Evolutionary conservation across 2,329 filamentous ascomycete genomes (phyloP).

Genomic region (Alternaria consortialis): DNA sequence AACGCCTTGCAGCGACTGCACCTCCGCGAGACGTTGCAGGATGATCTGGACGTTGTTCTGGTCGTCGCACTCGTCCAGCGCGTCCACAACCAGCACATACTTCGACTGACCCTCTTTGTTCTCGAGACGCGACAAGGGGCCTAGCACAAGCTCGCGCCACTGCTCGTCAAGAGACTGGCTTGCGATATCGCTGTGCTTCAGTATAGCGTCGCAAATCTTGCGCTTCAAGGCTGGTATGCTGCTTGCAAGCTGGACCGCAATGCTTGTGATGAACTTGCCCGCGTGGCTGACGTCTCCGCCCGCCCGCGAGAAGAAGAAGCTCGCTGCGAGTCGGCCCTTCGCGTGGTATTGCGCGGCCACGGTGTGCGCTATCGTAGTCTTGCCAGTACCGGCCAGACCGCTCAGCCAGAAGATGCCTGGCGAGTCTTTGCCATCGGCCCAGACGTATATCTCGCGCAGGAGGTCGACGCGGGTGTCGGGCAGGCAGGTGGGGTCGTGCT

Average conservation of each 20-base stretch:
- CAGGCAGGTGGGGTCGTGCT: slow-evolving; percentile 33
- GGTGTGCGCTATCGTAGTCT: neutral
- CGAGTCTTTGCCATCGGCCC: too few relatives aligned
- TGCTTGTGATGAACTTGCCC: slow-evolving; percentile 22
- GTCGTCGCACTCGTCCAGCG: slow-evolving; percentile 43
- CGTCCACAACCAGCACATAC: too few relatives aligned
- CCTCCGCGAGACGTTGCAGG: slow-evolving; percentile 20
- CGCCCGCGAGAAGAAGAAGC: slow-evolving; percentile 34
- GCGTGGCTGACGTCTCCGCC: slow-evolving; percentile 22
- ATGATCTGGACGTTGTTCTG: slow-evolving; percentile 24
- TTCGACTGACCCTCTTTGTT: too few relatives aligned
- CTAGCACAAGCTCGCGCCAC: too few relatives aligned
- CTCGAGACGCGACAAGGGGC: too few relatives aligned
- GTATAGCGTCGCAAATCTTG: too few relatives aligned
- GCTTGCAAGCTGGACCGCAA: slow-evolving; percentile 22
- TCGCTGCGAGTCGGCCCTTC: slow-evolving; percentile 18
- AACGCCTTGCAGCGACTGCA: neutral
- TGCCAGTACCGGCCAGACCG: too few relatives aligned
- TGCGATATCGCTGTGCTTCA: too few relatives aligned
- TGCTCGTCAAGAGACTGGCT: too few relatives aligned
- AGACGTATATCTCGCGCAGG: neutral
- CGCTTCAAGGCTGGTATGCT: slow-evolving; percentile 9
- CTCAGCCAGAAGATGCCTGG: too few relatives aligned
- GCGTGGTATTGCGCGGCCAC: too few relatives aligned
- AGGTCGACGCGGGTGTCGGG: slow-evolving; percentile 29